Base-by-base conservation (phyloP, 2,329 filamentous ascomycete genomes). In the Epichloe baconii region DNA sequence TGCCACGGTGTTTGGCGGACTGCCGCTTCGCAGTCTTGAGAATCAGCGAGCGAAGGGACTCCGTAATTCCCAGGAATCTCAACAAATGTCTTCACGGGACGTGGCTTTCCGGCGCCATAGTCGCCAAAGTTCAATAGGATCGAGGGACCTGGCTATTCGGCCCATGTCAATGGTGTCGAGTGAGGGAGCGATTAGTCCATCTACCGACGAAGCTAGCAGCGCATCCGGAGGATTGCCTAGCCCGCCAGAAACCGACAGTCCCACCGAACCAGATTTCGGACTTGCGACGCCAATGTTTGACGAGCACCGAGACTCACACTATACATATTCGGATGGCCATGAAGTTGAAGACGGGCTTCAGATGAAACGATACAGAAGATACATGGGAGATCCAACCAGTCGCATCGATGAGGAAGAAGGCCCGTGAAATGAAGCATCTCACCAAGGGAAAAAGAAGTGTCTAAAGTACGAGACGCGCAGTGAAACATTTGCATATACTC, bases 401-500 rank as follows among this genome's bases (percentile, higher is more conserved):
- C 59, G 65, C 31, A 69, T 69, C 48, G 66, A 69, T 42, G 67
- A 69, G 55, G 67, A 70, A 51, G 65, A 64, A 40, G 56, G 61
- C 42, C 43, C 40, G 19, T 48, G 36, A 46, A n/a, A n/a, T 45
- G 5, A 5, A 26, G 36, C 19, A 35, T 40, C 2, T 17, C 19
- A 14, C 26, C 3, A 40, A 14, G 7, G 36, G 35, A 38, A 12
- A 47, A 11, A 4, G 7, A 14, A 26, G 8, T 31, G 3, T 8
- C n/a, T 4, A 11, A 11, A 47, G 15, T 5, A 23, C 31, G 21
- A 38, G 45, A 40, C 5, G 36, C 21, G 35, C 35, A 21, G 15
- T 11, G 35, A 36, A 19, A 17, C 26, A 5, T 23, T 23, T 3
- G 35, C 14, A 47, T 26, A 31, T 26, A 14, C 45, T 14, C 15